Conservation (phyloP, 1,284 basidiomycete species). For the Ceratobasidium sp. region DNA sequence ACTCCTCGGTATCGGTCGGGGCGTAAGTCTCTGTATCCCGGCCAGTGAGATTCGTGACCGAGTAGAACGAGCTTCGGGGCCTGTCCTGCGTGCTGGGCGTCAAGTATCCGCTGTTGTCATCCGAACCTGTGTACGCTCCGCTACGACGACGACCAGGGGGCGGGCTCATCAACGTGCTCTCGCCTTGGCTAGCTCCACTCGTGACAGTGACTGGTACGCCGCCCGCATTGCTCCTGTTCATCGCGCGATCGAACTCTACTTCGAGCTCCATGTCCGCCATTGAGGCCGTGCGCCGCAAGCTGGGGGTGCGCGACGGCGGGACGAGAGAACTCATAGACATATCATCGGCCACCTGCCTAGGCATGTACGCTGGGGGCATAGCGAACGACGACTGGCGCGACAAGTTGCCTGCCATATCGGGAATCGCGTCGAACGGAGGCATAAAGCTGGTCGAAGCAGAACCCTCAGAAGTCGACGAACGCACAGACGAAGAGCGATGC, state of each 20-base stretch:
- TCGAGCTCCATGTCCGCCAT: slow-evolving; percentile 72
- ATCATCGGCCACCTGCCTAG: slow-evolving; percentile 43
- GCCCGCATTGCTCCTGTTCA: slow-evolving; percentile 53
- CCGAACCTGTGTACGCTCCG: slow-evolving; percentile 8
- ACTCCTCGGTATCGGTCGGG: slow-evolving; percentile 37
- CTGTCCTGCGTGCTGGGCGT: slow-evolving; percentile 37
- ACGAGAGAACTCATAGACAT: slow-evolving; percentile 55
- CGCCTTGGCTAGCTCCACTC: slow-evolving; percentile 64
- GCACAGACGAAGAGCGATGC: slow-evolving; percentile 70
- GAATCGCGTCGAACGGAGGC: slow-evolving; percentile 71
- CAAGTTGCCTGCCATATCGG: slow-evolving; percentile 69
- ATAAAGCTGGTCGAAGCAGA: slow-evolving; percentile 77
- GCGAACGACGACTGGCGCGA: slow-evolving; percentile 60
- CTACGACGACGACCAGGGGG: slow-evolving; percentile 59
- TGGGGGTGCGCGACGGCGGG: slow-evolving; percentile 67
- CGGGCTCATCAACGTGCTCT: slow-evolving; percentile 68
- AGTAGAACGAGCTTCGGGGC: slow-evolving; percentile 34
- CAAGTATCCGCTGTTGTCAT: slow-evolving; percentile 7
- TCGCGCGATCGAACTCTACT: slow-evolving; percentile 38
- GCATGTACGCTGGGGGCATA: slow-evolving; percentile 50
- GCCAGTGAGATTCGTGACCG: slow-evolving; percentile 20
- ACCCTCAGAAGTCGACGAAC: slow-evolving; percentile 70
- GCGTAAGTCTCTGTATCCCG: slow-evolving; percentile 20
- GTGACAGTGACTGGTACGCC: slow-evolving; percentile 66
- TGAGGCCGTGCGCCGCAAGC: slow-evolving; percentile 74